Evolutionary conservation across 2,329 filamentous ascomycete genomes (phyloP).

Genomic region (Diaporthe aspalathi): DNA sequence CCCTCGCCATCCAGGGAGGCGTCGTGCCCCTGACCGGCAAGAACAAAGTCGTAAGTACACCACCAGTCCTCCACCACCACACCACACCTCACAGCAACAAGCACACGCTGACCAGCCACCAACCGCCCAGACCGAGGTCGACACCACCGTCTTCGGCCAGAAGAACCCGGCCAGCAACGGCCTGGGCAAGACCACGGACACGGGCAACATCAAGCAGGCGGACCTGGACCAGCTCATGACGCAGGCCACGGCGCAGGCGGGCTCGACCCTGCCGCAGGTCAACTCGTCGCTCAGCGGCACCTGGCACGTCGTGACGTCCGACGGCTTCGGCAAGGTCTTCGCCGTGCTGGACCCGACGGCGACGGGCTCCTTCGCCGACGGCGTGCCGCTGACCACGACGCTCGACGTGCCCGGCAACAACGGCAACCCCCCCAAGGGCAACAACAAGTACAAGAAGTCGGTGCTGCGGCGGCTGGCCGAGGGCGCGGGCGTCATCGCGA

Average conservation of each 20-base stretch:
- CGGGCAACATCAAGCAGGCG: constrained; percentile 39
- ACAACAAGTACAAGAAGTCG: constrained; percentile 35
- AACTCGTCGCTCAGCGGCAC: constrained; percentile 40
- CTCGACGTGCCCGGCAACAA: constrained; percentile 37
- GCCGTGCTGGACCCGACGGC: constrained; percentile 42
- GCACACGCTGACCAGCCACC: background rate
- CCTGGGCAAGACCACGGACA: constrained; percentile 41
- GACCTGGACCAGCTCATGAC: constrained; percentile 38
- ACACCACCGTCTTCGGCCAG: constrained; percentile 38
- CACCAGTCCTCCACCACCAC: background rate
- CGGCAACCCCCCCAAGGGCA: background rate
- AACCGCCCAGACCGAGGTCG: constrained; percentile 29
- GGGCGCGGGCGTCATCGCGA: constrained; percentile 39
- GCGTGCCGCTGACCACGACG: constrained; percentile 38
- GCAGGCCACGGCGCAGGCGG: constrained; percentile 32
- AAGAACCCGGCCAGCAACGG: constrained; percentile 36
- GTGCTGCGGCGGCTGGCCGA: constrained; percentile 35
- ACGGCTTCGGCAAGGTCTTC: constrained; percentile 41
- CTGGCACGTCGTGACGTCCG: constrained; percentile 42
- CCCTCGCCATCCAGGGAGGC: constrained; percentile 54
- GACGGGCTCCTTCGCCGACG: constrained; percentile 40
- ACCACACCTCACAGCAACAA: too few relatives aligned
- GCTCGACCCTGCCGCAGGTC: constrained; percentile 42
- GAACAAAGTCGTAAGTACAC: constrained; percentile 45
- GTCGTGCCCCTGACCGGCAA: constrained; percentile 54